Base-by-base conservation (phyloP, 163 green algal genomes). In the Scenedesmus sp. region DNA sequence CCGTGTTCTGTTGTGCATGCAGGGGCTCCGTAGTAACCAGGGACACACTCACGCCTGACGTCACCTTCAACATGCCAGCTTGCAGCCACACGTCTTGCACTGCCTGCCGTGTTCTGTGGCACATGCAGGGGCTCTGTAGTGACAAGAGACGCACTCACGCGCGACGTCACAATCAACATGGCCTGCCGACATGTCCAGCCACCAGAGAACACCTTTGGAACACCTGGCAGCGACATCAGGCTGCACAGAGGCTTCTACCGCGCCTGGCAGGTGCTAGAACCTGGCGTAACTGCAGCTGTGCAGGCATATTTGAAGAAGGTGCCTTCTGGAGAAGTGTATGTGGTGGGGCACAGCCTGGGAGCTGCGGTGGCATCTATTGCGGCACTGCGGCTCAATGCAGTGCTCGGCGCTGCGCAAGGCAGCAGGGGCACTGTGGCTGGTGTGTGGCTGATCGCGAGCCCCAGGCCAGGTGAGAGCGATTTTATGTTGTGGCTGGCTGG, bases 301-400 rank as follows among this genome's bases (percentile, higher is more conserved):
- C 15, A 56, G 16, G 20, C 67, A 9, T 54, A 76, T 15, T 52
- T 90, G 54, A 23, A 62, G 10, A 15, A 83, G 2, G 66, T 90
- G 76, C 86, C 86, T 57, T 73, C 66, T 56, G 86, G 86, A 66
- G 86, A 90, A 54, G 67, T 90, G 4, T 84, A 84, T 34, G 54
- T 90, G 15, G 52, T 84, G 4, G 86, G 86, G 10, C 86, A 90
- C 86, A 90, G 86, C 86, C 34, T 90, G 10, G 86, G 86, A 3
- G 86, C 86, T 18, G 86, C 86, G 15, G 16, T 82, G 54, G 86
- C 66, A 3, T 82, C 62, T 0, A 83, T 90, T n/a, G 86, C 86
- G 9, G 86, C 86, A 12, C 26, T 83, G 86, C 86, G 52, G 16
- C 67, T 90, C 52, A 59, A 73, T 16, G 70, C 46, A 16, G 16